Conservation (phyloP, 2,329 filamentous ascomycete species). For the Penicillium expansum region DNA sequence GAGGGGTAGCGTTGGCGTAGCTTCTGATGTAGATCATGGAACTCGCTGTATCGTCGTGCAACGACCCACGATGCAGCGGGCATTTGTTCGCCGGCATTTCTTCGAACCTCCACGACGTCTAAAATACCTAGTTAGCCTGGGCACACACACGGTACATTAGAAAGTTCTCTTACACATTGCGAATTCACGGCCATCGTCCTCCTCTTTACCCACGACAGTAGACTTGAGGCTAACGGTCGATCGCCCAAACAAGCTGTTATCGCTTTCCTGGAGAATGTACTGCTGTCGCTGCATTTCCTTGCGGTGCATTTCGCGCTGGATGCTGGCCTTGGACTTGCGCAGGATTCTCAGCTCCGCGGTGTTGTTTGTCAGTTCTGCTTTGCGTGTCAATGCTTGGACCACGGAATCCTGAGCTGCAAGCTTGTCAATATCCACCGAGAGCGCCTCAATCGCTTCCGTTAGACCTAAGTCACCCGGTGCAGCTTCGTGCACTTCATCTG, state of each 20-base stretch:
- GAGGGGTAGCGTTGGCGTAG: constrained; percentile 81
- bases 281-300: constrained; percentile 97
- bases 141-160: neutral
- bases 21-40: constrained; percentile 90
- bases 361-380: constrained; percentile 96
- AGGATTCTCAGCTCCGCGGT: constrained; percentile 88
- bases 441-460: constrained; percentile 82
- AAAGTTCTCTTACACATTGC: constrained; percentile 63
- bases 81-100: constrained; percentile 92
- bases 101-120: constrained; percentile 84
- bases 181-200: constrained; percentile 90
- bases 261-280: constrained; percentile 95
- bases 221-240: constrained; percentile 87
- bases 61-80: constrained; percentile 93
- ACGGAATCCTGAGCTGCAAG: constrained; percentile 84
- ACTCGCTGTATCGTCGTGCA: constrained; percentile 92
- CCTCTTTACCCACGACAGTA: constrained; percentile 86
- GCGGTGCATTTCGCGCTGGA: constrained; percentile 85
- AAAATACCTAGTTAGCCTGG: constrained; percentile 16
- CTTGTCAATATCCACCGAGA: constrained; percentile 90
- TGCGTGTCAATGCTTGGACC: constrained; percentile 84
- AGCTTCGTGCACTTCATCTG: constrained; percentile 87
- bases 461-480: constrained; percentile 91
- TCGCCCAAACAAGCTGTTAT: constrained; percentile 92
- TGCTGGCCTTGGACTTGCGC: constrained; percentile 87